Base-by-base conservation (phyloP, 2,329 filamentous ascomycete species). In the Exophiala oligosperma region DNA sequence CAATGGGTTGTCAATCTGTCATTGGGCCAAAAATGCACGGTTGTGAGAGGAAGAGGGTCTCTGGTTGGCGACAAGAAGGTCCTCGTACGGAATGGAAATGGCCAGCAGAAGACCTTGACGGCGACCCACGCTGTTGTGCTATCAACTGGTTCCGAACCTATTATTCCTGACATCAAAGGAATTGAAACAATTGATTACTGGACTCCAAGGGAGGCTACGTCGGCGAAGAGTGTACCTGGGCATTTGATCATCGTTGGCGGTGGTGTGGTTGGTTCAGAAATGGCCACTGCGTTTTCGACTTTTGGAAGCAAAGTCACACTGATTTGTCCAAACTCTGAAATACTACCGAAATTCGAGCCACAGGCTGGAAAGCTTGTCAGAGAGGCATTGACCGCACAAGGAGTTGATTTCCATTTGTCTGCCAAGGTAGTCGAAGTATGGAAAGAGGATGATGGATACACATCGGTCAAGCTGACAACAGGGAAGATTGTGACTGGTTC, bases 191-290 rank as follows among this genome's bases (percentile, higher is more conserved):
- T 55, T 35, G 35, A 55, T 7, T 56, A 51, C 35, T 60, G 57
- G 57, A 60, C 57, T 24, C 53, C 57, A 6, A 52, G 57, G 32
- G 57, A 60, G 11, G 57, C 57, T 17, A 49, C 47, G 9, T 50
- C 43, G 2, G 53, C 43, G 14, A 52, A 46, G n/a, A 32, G 26
- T 8, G 57, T 57, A 2, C 57, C 57, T 32, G 53, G 49, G 28
- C 52, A 56, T 56, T 41, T 60, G 24, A 56, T 60, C 28, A 52
- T 60, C n/a, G 17, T 60, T 49, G 57, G 57, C 9, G 54, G 48
- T 12, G 57, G 57, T 6, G 57, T 49, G 21, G 57, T 60, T 3
- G 57, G 57, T 14, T 47, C 43, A 14, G 57, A 60, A 44, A 60
- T 60, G 54, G 57, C 57, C 3, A 60, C 57, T 2, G 37, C 47